Evolutionary conservation across 805 yeast genomes (phyloP).

Genomic region (Torulaspora quercuum): DNA sequence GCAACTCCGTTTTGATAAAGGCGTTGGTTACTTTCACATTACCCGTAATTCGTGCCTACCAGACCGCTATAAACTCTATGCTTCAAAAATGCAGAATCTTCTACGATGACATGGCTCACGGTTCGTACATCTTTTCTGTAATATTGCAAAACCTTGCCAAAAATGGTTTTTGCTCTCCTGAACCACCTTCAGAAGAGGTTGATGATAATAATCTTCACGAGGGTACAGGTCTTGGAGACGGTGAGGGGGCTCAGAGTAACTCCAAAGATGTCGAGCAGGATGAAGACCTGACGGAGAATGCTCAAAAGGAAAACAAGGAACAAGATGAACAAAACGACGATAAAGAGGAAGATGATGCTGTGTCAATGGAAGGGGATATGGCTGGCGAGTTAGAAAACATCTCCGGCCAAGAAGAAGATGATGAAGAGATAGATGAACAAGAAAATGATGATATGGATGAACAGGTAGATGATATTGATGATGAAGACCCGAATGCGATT

Average conservation of each 20-base stretch:
- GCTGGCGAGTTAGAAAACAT: slow-evolving; percentile 86
- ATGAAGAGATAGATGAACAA: slow-evolving; percentile 51
- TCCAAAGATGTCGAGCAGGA: slow-evolving; percentile 87
- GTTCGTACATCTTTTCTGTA: slow-evolving; percentile 56
- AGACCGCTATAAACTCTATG: slow-evolving; percentile 44
- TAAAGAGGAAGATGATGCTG: slow-evolving; percentile 67
- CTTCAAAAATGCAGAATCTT: slow-evolving; percentile 44
- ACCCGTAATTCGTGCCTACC: slow-evolving; percentile 64
- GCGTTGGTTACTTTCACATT: slow-evolving; percentile 53
- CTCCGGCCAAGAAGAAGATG: slow-evolving; percentile 61
- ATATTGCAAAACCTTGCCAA: slow-evolving; percentile 60
- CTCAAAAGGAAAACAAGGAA: slow-evolving; percentile 71
- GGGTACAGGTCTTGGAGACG: slow-evolving; percentile 93
- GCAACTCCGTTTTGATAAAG: slow-evolving; percentile 40
- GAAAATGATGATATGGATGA: slow-evolving; percentile 79
- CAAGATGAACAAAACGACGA: slow-evolving; percentile 59
- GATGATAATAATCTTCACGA: slow-evolving; percentile 67
- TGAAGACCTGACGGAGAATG: slow-evolving; percentile 79
- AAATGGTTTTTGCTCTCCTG: slow-evolving; percentile 91
- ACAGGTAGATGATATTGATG: slow-evolving; percentile 84
- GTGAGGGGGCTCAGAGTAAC: slow-evolving; percentile 78
- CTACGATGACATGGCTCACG: slow-evolving; percentile 55
- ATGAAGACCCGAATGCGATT: slow-evolving; percentile 87
- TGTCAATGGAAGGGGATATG: slow-evolving; percentile 95
- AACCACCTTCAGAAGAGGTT: slow-evolving; percentile 60